Percentiles rank a stretch among this genome's conserved stretches.
Conservation (phyloP, 2,329 filamentous ascomycete genomes). For the Neonectria ditissima region DNA sequence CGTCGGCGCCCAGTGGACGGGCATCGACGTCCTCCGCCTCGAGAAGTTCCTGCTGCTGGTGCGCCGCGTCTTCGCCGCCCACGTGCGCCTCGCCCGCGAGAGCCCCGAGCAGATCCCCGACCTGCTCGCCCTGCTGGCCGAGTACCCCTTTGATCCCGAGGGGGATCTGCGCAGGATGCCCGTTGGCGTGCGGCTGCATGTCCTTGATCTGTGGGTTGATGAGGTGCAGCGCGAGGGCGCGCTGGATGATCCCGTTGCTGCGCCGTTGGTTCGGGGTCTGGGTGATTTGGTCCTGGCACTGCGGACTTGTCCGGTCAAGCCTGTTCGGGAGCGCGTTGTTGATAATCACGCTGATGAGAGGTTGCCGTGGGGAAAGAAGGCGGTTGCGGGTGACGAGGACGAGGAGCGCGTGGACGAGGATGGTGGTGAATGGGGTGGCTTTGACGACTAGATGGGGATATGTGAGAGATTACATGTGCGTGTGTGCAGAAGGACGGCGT, state of each 20-base stretch:
- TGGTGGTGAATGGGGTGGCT: constrained; percentile 73
- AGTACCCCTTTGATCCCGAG: constrained; percentile 51
- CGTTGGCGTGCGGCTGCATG: constrained; percentile 86
- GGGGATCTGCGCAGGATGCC: constrained; percentile 71
- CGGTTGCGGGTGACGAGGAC: constrained; percentile 51
- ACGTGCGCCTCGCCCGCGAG: constrained; percentile 64
- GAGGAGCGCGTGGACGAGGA: constrained; percentile 58
- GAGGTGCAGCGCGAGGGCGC: constrained; percentile 81
- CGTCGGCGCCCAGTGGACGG: constrained; percentile 77
- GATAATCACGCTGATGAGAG: constrained; percentile 81
- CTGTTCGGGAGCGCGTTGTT: constrained; percentile 75
- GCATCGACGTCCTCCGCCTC: constrained; percentile 81
- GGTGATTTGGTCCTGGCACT: constrained; percentile 68
- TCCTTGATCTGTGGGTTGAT: constrained; percentile 91
- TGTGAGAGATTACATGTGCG: too few relatives aligned
- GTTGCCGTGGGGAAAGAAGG: constrained; percentile 67
- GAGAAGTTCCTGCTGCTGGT: constrained; percentile 94
- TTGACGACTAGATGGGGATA: constrained; percentile 66
- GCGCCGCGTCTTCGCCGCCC: constrained; percentile 80
- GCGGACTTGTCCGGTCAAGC: constrained; percentile 73
- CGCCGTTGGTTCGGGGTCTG: constrained; percentile 64
- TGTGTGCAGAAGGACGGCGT: constrained; percentile 28
- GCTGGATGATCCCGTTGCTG: constrained; percentile 53
- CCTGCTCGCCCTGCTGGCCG: constrained; percentile 44
- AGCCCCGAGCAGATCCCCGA: constrained; percentile 46